Conservation (phyloP, 73 alveolate genomes). For the Blepharisma japonicum region DNA sequence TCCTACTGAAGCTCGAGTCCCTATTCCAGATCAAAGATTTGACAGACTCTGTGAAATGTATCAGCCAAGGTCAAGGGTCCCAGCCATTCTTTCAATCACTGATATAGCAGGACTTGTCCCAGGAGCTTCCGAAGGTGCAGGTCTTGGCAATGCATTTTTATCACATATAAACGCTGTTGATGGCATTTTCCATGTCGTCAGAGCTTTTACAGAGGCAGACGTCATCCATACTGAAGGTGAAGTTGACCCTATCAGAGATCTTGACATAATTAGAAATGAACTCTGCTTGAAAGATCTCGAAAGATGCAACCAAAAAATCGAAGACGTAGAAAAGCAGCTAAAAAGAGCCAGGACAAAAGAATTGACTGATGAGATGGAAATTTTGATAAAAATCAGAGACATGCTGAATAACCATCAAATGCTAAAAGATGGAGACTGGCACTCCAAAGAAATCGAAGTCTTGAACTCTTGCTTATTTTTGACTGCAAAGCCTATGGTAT, state of each 20-base stretch:
- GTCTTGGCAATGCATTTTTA: constrained; percentile 98
- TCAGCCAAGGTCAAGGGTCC: constrained; percentile 86
- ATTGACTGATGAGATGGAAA: constrained; percentile 80
- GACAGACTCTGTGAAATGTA: constrained; percentile 74
- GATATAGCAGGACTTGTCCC: constrained; percentile 96
- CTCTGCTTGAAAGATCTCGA: constrained; percentile 88
- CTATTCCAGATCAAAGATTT: constrained; percentile 93
- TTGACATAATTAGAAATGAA: constrained; percentile 89
- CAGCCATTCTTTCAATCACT: constrained; percentile 85
- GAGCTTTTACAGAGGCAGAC: constrained; percentile 94
- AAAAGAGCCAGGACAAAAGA: constrained; percentile 85
- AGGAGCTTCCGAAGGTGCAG: constrained; percentile 98
- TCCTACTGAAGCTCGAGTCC: constrained; percentile 95
- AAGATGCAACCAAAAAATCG: constrained; percentile 57
- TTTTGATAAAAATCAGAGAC: constrained; percentile 66
- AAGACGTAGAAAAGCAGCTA: constrained; percentile 83
- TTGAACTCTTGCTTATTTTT: constrained; percentile 83
- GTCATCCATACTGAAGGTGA: constrained; percentile 95
- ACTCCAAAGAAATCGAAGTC: constrained; percentile 87
- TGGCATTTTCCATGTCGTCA: constrained; percentile 93
- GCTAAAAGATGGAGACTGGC: constrained; percentile 81
- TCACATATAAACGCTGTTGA: constrained; percentile 94
- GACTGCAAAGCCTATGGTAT: constrained; percentile 97
- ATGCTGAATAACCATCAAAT: constrained; percentile 54
- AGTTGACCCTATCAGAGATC: constrained; percentile 95